Conservation (phyloP, 495 filamentous ascomycete genomes). For the Penicillium malachiteum region DNA sequence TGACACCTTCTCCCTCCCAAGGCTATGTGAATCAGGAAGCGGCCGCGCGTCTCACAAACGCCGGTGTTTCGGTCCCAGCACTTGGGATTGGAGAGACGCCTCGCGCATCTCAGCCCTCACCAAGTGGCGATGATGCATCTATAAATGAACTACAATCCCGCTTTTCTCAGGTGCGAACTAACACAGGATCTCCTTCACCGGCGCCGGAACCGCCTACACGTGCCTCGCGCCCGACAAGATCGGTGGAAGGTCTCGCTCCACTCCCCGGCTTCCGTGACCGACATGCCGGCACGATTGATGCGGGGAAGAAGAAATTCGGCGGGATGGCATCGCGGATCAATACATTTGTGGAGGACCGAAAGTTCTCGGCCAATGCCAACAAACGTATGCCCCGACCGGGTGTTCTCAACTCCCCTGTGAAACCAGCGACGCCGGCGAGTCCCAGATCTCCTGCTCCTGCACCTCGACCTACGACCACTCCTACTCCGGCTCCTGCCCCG, state of each 20-base stretch:
- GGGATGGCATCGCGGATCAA: constrained; percentile 42
- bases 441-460: neutral
- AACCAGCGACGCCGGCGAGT: neutral
- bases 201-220: constrained; percentile 35
- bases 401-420: constrained; percentile 12
- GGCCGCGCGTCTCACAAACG: constrained; percentile 63
- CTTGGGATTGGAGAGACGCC: constrained; percentile 63
- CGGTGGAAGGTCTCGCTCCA: constrained; percentile 8
- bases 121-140: constrained; percentile 26
- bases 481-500: neutral
- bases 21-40: constrained; percentile 67
- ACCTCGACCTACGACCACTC: neutral
- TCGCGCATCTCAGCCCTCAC: constrained; percentile 3
- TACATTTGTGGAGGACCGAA: constrained; percentile 35
- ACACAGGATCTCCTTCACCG: constrained; percentile 17
- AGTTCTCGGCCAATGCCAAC: constrained; percentile 30
- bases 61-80: constrained; percentile 80
- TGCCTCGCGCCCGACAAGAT: constrained; percentile 54
- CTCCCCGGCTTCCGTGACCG: constrained; percentile 55
- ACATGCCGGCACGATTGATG: constrained; percentile 61
- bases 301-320: constrained; percentile 60
- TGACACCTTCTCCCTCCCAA: constrained; percentile 28
- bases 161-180: constrained; percentile 57
- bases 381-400: constrained; percentile 32
- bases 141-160: constrained; percentile 67